Evolutionary conservation across 164 flowering plant species (phyloP).

Genomic region (Chimonanthus praecox): DNA sequence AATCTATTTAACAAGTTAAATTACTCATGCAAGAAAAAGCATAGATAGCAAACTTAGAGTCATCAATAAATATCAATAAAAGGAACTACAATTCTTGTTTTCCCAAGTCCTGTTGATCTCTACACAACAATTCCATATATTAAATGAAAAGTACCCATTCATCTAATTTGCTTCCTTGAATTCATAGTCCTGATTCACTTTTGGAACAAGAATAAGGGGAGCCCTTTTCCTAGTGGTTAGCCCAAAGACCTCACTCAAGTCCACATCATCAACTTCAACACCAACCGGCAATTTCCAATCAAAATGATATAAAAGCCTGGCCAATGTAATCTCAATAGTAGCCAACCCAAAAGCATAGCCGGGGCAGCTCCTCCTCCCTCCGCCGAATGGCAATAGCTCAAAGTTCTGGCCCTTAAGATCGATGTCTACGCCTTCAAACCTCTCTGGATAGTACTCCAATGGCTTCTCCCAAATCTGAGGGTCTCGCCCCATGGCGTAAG

Average conservation of each 20-base stretch:
- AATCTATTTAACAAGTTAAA: no score
- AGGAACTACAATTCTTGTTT: no score
- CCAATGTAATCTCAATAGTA: slow-evolving; percentile 25
- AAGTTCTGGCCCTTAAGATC: slow-evolving; percentile 31
- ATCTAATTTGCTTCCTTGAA: no score
- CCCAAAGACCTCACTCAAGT: slow-evolving; percentile 36
- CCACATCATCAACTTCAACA: slow-evolving; percentile 27
- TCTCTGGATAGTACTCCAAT: slow-evolving; percentile 29
- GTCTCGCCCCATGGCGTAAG: slow-evolving; percentile 22
- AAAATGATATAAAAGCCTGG: slow-evolving; percentile 40
- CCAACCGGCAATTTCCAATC: slow-evolving; percentile 50
- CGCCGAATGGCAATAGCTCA: slow-evolving; percentile 27
- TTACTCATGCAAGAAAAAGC: no score
- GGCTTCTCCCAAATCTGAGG: slow-evolving; percentile 34
- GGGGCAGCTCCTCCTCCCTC: slow-evolving; percentile 39
- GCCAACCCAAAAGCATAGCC: slow-evolving; percentile 19
- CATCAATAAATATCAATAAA: no score
- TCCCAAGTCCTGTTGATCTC: neutral
- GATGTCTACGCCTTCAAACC: slow-evolving; percentile 17
- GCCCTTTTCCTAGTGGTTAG: slow-evolving; percentile 11
- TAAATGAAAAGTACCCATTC: no score
- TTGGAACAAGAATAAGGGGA: no score
- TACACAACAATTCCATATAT: no score
- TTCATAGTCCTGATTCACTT: no score
- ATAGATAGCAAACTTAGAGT: no score